phyloP scores from a whole-genome alignment of 1,139 yeast genomes.

The Pichia sp. region DNA sequence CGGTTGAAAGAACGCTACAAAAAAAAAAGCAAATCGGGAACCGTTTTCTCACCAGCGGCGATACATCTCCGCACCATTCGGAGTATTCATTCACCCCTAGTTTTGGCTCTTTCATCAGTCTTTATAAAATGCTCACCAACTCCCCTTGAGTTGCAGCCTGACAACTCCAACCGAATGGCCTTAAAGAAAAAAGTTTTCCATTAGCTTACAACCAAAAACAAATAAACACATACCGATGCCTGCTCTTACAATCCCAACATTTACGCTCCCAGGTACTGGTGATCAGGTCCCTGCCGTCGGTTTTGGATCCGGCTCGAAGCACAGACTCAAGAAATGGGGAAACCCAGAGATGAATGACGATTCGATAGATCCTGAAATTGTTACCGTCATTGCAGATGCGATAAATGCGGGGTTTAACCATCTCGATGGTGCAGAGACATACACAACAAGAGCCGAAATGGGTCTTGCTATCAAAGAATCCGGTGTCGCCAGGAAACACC shows the following conservation, averaged over 20 bases:
- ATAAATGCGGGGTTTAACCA: constrained; percentile 43
- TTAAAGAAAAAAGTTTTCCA: neutral
- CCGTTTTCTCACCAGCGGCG: neutral
- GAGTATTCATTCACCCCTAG: neutral
- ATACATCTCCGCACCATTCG: neutral
- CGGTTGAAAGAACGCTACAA: neutral
- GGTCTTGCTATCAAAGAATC: constrained; percentile 45
- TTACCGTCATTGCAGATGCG: constrained; percentile 41
- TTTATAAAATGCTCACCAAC: neutral
- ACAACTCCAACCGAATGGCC: too few species aligned
- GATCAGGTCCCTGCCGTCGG: constrained; percentile 36
- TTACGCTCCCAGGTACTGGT: constrained; percentile 36
- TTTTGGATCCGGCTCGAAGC: constrained; percentile 58
- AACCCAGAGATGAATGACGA: constrained; percentile 28
- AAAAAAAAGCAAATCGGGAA: neutral
- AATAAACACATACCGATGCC: neutral
- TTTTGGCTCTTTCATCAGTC: too few species aligned
- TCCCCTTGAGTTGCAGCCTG: neutral
- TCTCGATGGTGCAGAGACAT: constrained; percentile 57
- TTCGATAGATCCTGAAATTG: constrained; percentile 34
- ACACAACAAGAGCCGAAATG: constrained; percentile 55
- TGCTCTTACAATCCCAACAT: constrained; percentile 27
- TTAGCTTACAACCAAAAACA: neutral
- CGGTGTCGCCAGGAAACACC: constrained; percentile 44
- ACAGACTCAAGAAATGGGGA: constrained; percentile 46